Base-by-base conservation (phyloP, 495 filamentous ascomycete species). In the Margaritispora aquatica region DNA sequence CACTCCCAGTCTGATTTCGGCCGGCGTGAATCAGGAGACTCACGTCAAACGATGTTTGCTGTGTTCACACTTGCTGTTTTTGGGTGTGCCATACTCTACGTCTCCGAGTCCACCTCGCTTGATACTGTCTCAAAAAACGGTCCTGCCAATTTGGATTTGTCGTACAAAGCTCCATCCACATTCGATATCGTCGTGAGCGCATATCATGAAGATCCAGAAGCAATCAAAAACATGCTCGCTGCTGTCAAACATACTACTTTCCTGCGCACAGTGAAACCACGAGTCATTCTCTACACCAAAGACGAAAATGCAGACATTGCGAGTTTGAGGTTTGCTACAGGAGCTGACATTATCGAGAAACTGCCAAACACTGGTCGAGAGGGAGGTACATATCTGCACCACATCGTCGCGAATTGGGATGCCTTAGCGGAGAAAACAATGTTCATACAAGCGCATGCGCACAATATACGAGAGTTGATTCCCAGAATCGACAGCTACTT, bases 401-500 rank as follows among this genome's bases (percentile, higher is more conserved):
- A 79, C 53, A 75, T 79, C 47, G 51, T 73, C 1, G 56, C 63
- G n/a, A 59, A 70, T 36, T 79, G 74, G 71, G 73, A 78, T 46
- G 51, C 64, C 9, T 68, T 79, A 8, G 74, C 76, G 21, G 63
- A 66, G 29, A 70, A 78, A 58, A 78, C 75, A 1, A 56, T 79
- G 51, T 79, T 79, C 62, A 67, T 78, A 20, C 76, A 77, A 66
- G 75, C 73, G 8, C 69, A 73, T 31, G 61, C 71, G 34, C 74
- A 78, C 46, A 72, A 73, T 36, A 62, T 68, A 31, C 51, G 62
- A 8, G 65, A 70, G 31, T 55, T 76, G 7, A 67, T 66, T 8
- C 62, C 64, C 1, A 66, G 75, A 31, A 70, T 78, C 20, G 64
- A 66, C 31, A 66, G 73, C 50, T 76, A 70, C 59, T 74, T 75